Conservation (phyloP, 2,329 filamentous ascomycete species). For the Trichoderma cornu-damae region DNA sequence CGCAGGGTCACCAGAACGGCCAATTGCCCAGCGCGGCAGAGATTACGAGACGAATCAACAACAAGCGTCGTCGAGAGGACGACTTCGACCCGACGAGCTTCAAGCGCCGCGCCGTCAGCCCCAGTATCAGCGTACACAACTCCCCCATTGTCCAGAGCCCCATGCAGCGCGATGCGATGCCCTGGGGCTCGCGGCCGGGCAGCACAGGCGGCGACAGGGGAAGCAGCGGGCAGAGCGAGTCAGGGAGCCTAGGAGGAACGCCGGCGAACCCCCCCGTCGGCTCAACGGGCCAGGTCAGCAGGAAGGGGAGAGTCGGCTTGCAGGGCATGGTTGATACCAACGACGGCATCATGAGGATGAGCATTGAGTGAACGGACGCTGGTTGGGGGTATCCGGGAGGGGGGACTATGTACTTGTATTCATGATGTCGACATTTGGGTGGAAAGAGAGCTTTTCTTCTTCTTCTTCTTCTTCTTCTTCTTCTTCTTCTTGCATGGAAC, state of each 20-base stretch:
- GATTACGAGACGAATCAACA: conserved; percentile 70
- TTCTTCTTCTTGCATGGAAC: not conserved
- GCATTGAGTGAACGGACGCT: conserved; percentile 74
- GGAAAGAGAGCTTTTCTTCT: not conserved
- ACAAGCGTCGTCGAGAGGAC: conserved; percentile 82
- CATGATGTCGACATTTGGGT: not conserved
- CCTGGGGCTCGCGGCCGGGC: conserved; percentile 68
- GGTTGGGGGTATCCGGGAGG: no score
- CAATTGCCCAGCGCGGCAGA: conserved; percentile 63
- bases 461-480: no score
- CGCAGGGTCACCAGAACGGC: conserved; percentile 24
- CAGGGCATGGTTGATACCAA: conserved; percentile 96
- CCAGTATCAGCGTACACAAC: conserved; percentile 85
- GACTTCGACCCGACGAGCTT: conserved; percentile 84
- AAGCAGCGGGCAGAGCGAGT: conserved; percentile 49
- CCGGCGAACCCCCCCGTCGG: conserved; percentile 32
- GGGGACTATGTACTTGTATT: no score
- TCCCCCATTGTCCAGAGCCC: conserved; percentile 85
- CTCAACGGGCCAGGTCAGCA: conserved; percentile 42
- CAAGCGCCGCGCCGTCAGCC: conserved; percentile 86
- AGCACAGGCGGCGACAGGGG: conserved; percentile 54
- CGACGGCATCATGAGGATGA: conserved; percentile 94
- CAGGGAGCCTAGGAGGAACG: conserved; percentile 37
- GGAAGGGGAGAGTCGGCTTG: conserved; percentile 65
- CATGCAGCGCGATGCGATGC: conserved; percentile 62